phyloP scores from a whole-genome alignment of 345 rosid species.

The Lumnitzera racemosa region DNA sequence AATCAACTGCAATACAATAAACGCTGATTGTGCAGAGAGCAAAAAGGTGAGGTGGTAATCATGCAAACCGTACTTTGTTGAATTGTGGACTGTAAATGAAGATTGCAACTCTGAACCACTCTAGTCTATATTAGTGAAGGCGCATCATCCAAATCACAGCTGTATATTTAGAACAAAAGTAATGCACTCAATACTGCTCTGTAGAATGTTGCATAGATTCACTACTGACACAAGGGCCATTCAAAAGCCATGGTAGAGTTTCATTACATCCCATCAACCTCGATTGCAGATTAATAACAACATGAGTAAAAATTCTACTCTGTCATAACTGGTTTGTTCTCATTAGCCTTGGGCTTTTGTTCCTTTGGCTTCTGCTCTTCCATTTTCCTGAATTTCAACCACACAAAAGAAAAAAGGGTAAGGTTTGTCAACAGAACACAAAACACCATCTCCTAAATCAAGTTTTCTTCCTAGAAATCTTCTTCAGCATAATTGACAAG shows the following conservation, averaged over 20 bases:
- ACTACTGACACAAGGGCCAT: not conserved
- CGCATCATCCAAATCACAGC: too few relatives aligned
- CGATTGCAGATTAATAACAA: not conserved
- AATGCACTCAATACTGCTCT: too few relatives aligned
- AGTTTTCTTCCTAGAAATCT: too few relatives aligned
- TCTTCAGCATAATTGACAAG: too few relatives aligned
- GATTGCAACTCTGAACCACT: too few relatives aligned
- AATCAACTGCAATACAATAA: too few relatives aligned
- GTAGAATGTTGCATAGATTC: too few relatives aligned
- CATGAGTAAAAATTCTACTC: slow-evolving; percentile 25
- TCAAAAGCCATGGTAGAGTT: not conserved
- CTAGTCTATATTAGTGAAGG: too few relatives aligned
- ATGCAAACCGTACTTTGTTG: not conserved
- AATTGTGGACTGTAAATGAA: not conserved
- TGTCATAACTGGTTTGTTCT: slow-evolving; percentile 95
- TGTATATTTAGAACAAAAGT: too few relatives aligned
- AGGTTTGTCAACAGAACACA: not conserved
- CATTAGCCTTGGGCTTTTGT: slow-evolving; percentile 80
- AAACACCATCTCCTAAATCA: too few relatives aligned
- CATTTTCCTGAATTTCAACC: slow-evolving; percentile 45
- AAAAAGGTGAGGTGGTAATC: too few relatives aligned
- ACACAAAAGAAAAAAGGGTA: not conserved
- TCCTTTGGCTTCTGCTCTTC: slow-evolving; percentile 98
- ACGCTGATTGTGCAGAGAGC: too few relatives aligned
- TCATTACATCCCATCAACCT: not conserved